Evolutionary conservation across 192 early-diverging fungal species (phyloP), one percentile per base, ranked within the genome.

Genomic region (Entrophospora sp.): DNA sequence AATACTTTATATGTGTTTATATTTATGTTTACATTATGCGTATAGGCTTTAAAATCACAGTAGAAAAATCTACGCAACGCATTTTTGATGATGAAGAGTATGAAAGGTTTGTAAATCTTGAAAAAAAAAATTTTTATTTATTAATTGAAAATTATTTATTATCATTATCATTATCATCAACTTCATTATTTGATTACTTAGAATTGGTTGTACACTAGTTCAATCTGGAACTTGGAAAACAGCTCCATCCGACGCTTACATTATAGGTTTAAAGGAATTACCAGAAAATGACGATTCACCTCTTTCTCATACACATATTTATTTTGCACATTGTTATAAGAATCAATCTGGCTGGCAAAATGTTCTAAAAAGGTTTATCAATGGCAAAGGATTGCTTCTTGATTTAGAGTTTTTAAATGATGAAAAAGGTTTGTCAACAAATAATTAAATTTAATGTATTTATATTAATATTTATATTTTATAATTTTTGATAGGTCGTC

Each of bases 301-400:
- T 48, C 84, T 98, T 22, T 74, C 83, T 13, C 96, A 98, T 74
- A 84, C 84, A 45, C 96, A 98, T 79, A 95, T 98, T 69, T 94
- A 95, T 83, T 98, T 98, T 75, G 96, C 96, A 42, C 96, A 98
- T 75, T 98, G 96, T 81, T 98, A 84, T 84, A 98, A 98, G 84
- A 76, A 83, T 66, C 96, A 98, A 76, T 89, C 77, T 60, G 96
- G 94, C 16, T 98, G 96, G 96, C 85, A 83, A 69, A 87, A 95
- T 37, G 84, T 96, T 31, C 78, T 98, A 27, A 75, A 69, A 32
- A 83, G 94, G 59, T 98, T 98, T 69, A 79, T 86, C 71, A 71
- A 76, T 48, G 96, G 93, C 16, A 83, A 91, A 31, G 96, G 96
- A 14, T 80, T 84, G 24, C 81, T 98, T 69, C 76, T 94, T 56